A percentile compares a stretch with the other conserved stretches of the same genome.
These are phyloP conservation scores for Sphaerobolus stellatus DNA, from an alignment of 1,284 basidiomycete species.

Conservation along the genomic window DNA sequence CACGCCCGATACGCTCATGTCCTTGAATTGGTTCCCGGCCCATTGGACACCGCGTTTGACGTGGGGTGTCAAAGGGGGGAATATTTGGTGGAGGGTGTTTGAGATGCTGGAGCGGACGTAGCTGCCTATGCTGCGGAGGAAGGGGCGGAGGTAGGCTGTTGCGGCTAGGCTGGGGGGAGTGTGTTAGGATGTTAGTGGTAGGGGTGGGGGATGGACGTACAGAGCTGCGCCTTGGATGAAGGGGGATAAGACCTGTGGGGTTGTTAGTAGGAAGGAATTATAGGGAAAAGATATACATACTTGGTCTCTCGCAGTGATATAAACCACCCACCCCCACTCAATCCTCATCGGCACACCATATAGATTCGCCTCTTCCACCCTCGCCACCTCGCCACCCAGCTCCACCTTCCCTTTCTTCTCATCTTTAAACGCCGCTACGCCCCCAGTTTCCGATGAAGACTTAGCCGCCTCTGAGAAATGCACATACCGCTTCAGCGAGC, in stretches of 20 bases:
- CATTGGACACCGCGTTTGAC: slow-evolving; percentile 7
- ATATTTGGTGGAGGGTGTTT: not conserved
- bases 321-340: slow-evolving; percentile 59
- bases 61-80: not conserved
- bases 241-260: slow-evolving; percentile 50
- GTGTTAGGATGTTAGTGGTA: slow-evolving; percentile 4
- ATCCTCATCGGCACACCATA: slow-evolving; percentile 41
- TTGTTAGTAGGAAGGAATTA: not conserved
- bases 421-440: not conserved
- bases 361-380: not conserved
- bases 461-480: not conserved
- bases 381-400: slow-evolving; percentile 20
- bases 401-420: not conserved
- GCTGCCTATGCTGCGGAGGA: slow-evolving; percentile 28
- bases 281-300: slow-evolving; percentile 2
- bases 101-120: slow-evolving; percentile 17
- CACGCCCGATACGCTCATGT: slow-evolving; percentile 10
- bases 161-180: slow-evolving; percentile 31
- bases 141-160: slow-evolving; percentile 33
- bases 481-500: slow-evolving; percentile 33
- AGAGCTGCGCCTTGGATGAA: slow-evolving; percentile 70
- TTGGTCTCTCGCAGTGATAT: slow-evolving; percentile 68
- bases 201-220: slow-evolving; percentile 35
- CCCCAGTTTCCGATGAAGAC: not conserved
- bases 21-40: slow-evolving; percentile 15